Evolutionary conservation across 78 protist genomes (phyloP).

Genomic region (Dictyostelium brefeldianum): DNA sequence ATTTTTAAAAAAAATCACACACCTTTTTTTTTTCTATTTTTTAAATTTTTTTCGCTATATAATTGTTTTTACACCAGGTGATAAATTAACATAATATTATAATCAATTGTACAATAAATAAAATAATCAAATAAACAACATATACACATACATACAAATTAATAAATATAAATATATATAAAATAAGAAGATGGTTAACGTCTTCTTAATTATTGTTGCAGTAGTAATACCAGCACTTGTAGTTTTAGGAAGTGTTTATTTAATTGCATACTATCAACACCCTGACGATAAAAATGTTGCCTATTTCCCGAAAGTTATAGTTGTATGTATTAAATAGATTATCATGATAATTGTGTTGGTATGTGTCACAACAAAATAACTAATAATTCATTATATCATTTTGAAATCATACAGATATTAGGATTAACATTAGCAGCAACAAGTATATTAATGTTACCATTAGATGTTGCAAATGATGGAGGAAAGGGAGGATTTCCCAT

Average conservation of each 20-base stretch:
- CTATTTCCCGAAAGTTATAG: constrained; percentile 76
- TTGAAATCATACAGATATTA: constrained; percentile 9
- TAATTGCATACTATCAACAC: constrained; percentile 84
- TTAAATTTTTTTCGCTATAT: too few relatives aligned
- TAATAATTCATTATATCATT: background rate
- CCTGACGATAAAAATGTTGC: constrained; percentile 86
- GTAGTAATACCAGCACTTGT: constrained; percentile 47
- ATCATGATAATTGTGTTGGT: background rate
- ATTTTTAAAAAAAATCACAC: too few relatives aligned
- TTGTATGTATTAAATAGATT: constrained; percentile 33
- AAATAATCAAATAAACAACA: too few relatives aligned
- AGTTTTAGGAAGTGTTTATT: constrained; percentile 57
- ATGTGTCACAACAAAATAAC: background rate
- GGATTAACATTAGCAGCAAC: constrained; percentile 70
- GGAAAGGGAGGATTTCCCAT: constrained; percentile 78
- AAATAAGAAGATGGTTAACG: constrained; percentile 57
- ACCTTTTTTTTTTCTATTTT: too few relatives aligned
- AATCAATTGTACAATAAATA: too few relatives aligned
- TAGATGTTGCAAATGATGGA: constrained; percentile 85
- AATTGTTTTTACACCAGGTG: too few relatives aligned
- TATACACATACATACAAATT: background rate
- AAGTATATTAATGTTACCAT: constrained; percentile 75
- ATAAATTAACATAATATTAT: too few relatives aligned
- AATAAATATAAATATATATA: background rate
- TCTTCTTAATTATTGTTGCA: constrained; percentile 56